Base-by-base conservation (phyloP, 805 yeast species). In the Yamadazyma endophytica region DNA sequence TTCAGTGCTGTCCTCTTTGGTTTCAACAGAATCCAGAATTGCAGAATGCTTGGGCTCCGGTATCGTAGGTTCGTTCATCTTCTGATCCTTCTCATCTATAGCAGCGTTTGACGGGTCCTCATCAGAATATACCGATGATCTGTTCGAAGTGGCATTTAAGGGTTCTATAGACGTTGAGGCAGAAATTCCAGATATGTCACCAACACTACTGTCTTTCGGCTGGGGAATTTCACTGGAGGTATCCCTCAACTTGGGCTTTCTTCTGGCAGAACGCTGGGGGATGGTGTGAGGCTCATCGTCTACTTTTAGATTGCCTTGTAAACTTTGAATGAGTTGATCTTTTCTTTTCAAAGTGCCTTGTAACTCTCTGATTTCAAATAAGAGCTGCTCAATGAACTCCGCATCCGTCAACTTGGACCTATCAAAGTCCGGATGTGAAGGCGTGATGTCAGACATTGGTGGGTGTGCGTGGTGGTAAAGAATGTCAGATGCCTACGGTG, bases 401-500 rank as follows among this genome's bases (percentile, higher is more conserved):
- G 33, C 39, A 29, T 52, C 61, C 8, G 56, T 32, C 13, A 60
- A 37, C 7, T 33, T 22, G 9, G 54, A 45, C 24, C 67, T 39
- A 36, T 64, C 63, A 32, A 64, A 64, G 13, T 40, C 37, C 3
- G 64, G 59, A 35, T 62, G 52, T 4, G 67, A 61, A 3, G 70
- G 69, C 5, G 53, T 37, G 11, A 42, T 37, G 13, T 47, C 49
- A 13, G 28, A 34, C 26, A 28, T 32, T 14, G n/a, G 26, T 12
- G 7, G 6, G 28, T 17, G 8, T 4, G 13, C 28, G 5, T 24
- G n/a, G n/a, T n/a, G n/a, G n/a, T n/a, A n/a, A n/a, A n/a, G n/a
- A n/a, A n/a, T n/a, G n/a, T n/a, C n/a, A n/a, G n/a, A n/a, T n/a
- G n/a, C n/a, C n/a, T n/a, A n/a, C n/a, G n/a, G n/a, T n/a, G n/a